A percentile compares a stretch with the other conserved stretches of the same genome.
Conservation (phyloP, 2,329 filamentous ascomycete genomes). For the Sclerotinia nivalis region DNA sequence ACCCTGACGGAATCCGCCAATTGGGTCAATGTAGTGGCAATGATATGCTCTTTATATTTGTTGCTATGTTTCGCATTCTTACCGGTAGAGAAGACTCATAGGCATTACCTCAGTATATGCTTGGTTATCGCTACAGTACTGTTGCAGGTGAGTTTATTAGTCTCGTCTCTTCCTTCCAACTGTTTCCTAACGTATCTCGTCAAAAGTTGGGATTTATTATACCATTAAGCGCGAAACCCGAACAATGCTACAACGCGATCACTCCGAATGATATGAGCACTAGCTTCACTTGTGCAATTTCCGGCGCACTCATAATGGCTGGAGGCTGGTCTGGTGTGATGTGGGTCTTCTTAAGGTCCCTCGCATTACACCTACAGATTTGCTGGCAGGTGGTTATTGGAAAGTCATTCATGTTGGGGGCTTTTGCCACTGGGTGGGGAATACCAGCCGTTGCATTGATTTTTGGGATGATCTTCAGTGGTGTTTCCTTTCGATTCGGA, state of each 20-base stretch:
- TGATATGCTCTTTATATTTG: conserved; percentile 72
- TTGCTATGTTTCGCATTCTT: conserved; percentile 77
- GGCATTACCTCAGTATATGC: conserved; percentile 91
- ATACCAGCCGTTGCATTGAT: conserved; percentile 75
- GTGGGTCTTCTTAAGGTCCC: conserved; percentile 87
- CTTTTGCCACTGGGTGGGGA: conserved; percentile 80
- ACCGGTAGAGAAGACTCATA: conserved; percentile 83
- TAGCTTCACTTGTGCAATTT: conserved; percentile 79
- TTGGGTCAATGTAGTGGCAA: conserved; percentile 77
- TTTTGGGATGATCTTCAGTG: conserved; percentile 78
- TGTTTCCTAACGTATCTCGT: conserved; percentile 32
- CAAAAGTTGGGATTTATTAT: conserved; percentile 83
- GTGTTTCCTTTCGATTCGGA: conserved; percentile 92
- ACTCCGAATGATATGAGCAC: conserved; percentile 92
- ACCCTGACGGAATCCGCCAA: conserved; percentile 67
- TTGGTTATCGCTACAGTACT: conserved; percentile 73
- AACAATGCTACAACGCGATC: conserved; percentile 85
- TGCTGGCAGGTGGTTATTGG: conserved; percentile 95
- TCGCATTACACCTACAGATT: conserved; percentile 94
- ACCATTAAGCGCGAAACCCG: conserved; percentile 73
- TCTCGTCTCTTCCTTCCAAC: neutral
- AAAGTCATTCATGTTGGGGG: conserved; percentile 82
- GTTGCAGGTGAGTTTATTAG: conserved; percentile 67
- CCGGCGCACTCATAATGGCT: conserved; percentile 80
- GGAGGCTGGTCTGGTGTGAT: conserved; percentile 83